These are phyloP conservation scores for Pseudomassariella vexata DNA, from an alignment of 2,329 filamentous ascomycete genomes.

Conservation along the genomic window DNA sequence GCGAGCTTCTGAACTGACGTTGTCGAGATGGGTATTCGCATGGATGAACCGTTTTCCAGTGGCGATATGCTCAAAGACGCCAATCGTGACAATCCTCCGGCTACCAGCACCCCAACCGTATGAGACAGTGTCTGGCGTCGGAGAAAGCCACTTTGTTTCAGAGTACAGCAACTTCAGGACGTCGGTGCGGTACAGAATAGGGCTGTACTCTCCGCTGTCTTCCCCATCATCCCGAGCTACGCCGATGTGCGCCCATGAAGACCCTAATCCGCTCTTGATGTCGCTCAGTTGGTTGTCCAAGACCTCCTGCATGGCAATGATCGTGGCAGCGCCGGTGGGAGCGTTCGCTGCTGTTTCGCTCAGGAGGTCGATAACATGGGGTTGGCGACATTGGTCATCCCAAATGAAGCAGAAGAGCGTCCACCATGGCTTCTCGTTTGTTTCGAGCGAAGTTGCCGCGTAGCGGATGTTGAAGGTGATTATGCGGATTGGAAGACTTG, in stretches of 20 bases:
- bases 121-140: slow-evolving; percentile 63
- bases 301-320: slow-evolving; percentile 67
- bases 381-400: slow-evolving; percentile 45
- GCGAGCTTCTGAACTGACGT: slow-evolving; percentile 50
- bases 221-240: slow-evolving; percentile 61
- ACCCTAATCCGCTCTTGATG: slow-evolving; percentile 48
- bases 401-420: no score
- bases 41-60: slow-evolving; percentile 47
- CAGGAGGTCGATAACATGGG: slow-evolving; percentile 51
- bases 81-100: slow-evolving; percentile 58
- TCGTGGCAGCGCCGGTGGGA: slow-evolving; percentile 26
- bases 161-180: slow-evolving; percentile 54
- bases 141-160: slow-evolving; percentile 69
- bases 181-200: slow-evolving; percentile 64
- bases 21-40: slow-evolving; percentile 66
- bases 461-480: slow-evolving; percentile 66
- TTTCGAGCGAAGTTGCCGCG: slow-evolving; percentile 45
- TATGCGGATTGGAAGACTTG: slow-evolving; percentile 43
- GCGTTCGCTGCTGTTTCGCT: slow-evolving; percentile 46
- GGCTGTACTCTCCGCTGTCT: slow-evolving; percentile 68
- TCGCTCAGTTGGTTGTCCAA: slow-evolving; percentile 57
- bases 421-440: slow-evolving; percentile 56
- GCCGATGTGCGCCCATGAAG: slow-evolving; percentile 56
- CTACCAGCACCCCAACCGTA: slow-evolving; percentile 65
- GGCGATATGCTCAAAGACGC: slow-evolving; percentile 46